Base-by-base conservation (phyloP, 2,329 filamentous ascomycete species). In the Fusarium irregulare region DNA sequence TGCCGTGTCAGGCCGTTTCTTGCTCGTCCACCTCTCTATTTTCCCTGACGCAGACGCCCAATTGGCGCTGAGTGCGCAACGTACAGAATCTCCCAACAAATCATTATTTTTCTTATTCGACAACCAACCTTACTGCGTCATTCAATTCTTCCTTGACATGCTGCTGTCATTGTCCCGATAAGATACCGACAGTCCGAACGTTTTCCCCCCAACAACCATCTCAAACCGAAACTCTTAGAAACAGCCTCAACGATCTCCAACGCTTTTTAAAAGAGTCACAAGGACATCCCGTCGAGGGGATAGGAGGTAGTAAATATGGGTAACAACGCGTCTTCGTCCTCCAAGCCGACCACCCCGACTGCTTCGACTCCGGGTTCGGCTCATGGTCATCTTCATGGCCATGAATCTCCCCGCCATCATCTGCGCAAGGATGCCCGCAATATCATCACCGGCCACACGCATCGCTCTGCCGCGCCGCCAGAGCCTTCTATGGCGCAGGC, bases 401-500 rank as follows among this genome's bases (percentile, higher is more conserved):
- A 71, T 45, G 76, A 79, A 37, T 75, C 75, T 49, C 69, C 77
- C 58, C 73, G 75, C 66, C 76, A 74, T 64, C 77, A 71, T 60
- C 65, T 76, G 66, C 78, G 77, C 64, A 80, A 83, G 56, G 78
- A 80, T 68, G 73, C 75, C 37, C 77, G 78, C 78, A 85, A 86
- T 75, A 86, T 86, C 75, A 85, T 87, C 75, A 83, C 86, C 64
- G 83, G 86, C 69, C 86, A 88, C 70, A 81, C 84, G 64, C 86
- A 87, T 71, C 84, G 86, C 70, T 86, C 84, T 63, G 85, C 85
- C 73, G 88, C 86, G 58, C 87, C 88, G 50, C 88, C 88, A 63
- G 88, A 90, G 79, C 84, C 86, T 56, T 89, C 88, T 53, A 84
- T 88, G 67, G 85, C 88, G 70, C 87, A 88, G 78, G 88, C 88